Conservation (phyloP, 2,329 filamentous ascomycete genomes). For the Diplodia sapinea region DNA sequence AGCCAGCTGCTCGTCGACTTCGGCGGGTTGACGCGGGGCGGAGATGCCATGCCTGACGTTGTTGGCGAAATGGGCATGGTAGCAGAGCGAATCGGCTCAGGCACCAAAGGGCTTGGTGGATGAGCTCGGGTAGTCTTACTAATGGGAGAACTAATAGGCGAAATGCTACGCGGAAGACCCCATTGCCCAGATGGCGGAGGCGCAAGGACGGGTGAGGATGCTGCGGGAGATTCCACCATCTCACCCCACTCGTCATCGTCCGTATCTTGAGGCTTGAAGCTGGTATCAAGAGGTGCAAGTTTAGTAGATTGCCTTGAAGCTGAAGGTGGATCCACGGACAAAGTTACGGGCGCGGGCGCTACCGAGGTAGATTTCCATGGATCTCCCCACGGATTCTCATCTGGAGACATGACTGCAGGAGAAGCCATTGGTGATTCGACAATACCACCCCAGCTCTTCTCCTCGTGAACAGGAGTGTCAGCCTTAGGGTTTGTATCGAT, state of each 20-base stretch:
- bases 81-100: constrained; percentile 12
- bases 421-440: constrained; percentile 25
- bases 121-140: constrained; percentile 14
- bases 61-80: constrained; percentile 19
- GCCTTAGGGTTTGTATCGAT: constrained; percentile 4
- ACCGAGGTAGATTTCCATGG: constrained; percentile 20
- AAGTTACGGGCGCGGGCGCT: constrained; percentile 2
- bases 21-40: constrained; percentile 1
- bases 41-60: neutral
- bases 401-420: constrained; percentile 16
- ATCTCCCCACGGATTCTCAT: constrained; percentile 28
- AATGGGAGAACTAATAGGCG: constrained; percentile 18
- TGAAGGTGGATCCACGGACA: constrained; percentile 24
- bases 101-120: constrained; percentile 22
- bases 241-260: constrained; percentile 49
- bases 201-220: constrained; percentile 35
- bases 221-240: constrained; percentile 46
- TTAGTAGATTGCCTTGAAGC: constrained; percentile 14
- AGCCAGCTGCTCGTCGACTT: constrained; percentile 15
- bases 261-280: neutral
- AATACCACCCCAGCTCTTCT: constrained; percentile 5
- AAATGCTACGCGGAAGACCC: constrained; percentile 15
- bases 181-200: constrained; percentile 31
- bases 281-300: constrained; percentile 24
- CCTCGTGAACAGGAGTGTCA: neutral